Evolutionary conservation across 2,329 filamentous ascomycete genomes (phyloP), one percentile per base, ranked within the genome.

Genomic region (Microdochium paspali): DNA sequence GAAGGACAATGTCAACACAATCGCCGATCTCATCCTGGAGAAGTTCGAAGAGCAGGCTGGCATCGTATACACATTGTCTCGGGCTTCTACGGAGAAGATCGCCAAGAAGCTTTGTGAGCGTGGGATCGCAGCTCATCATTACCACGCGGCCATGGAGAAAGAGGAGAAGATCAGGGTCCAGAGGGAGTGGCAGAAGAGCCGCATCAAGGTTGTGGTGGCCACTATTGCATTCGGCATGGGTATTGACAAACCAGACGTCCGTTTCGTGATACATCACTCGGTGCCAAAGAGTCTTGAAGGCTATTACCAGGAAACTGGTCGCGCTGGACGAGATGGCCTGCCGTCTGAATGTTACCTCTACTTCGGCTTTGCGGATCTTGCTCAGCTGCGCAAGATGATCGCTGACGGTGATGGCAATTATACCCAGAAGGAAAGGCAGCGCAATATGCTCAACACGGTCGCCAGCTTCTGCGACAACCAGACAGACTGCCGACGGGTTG

Each of bases 221-320:
- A 98, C 93, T 0, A 97, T 98, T 63, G 93, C 93, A 23, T 98
- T 98, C 61, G 93, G 93, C 6, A 98, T 98, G 93, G 93, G 93
- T n/a, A 98, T 98, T 54, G 93, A 98, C 70, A 98, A 98, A 64
- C 80, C 90, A 1, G 86, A 98, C 62, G 93, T 98, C 44, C 86
- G 93, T 24, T 98, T 95, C 62, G 93, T 98, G 28, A 88, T 98
- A 35, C 94, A 98, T 61, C 85, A 95, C 58, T 87, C 83, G 40
- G 74, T 98, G 5, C 93, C 93, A 1, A 97, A 98, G 66, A 96
- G 89, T 57, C 71, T 98, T 47, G 93, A 98, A 67, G 93, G 93
- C 1, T 98, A 98, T 64, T 98, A 98, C 60, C 93, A 98, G 62
- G 93, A 98, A 65, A 98, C 93, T 42, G 93, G 93, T 1, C 85